phyloP scores from a whole-genome alignment of 768 basidiomycete species.

The Polyporus arcularius region DNA sequence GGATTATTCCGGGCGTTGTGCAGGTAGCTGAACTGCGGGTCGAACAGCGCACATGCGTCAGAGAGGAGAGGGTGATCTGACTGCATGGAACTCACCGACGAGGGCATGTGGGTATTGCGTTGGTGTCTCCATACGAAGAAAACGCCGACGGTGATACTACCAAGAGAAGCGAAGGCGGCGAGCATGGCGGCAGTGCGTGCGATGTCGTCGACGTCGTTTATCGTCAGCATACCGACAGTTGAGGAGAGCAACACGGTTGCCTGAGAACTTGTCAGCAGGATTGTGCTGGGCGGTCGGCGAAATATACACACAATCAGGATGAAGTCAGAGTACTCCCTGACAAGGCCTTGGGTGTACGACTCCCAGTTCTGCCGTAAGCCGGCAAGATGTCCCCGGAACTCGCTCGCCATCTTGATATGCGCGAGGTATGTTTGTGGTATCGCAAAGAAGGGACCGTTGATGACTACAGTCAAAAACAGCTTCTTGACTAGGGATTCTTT shows the following conservation, averaged over 20 bases:
- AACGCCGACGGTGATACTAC: constrained; percentile 55
- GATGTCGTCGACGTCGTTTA: constrained; percentile 39
- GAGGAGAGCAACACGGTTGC: constrained; percentile 57
- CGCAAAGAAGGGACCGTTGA: constrained; percentile 49
- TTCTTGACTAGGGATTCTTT: constrained; percentile 19
- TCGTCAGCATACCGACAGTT: constrained; percentile 50
- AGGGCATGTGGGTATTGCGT: constrained; percentile 42
- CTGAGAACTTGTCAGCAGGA: constrained; percentile 26
- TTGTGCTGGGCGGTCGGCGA: background rate
- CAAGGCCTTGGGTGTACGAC: constrained; percentile 49
- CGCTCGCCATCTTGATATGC: constrained; percentile 49
- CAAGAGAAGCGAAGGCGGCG: constrained; percentile 52
- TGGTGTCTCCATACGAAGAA: constrained; percentile 61
- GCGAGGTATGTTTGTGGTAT: constrained; percentile 53
- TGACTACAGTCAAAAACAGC: constrained; percentile 37
- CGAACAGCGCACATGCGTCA: background rate
- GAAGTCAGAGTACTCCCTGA: constrained; percentile 58
- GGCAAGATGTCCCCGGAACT: constrained; percentile 50
- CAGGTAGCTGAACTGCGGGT: constrained; percentile 51
- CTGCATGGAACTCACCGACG: constrained; percentile 31
- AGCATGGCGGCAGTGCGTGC: constrained; percentile 38
- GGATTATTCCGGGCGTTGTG: constrained; percentile 48
- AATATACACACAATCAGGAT: constrained; percentile 48
- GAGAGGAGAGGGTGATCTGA: background rate
- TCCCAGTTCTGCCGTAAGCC: constrained; percentile 53